Base-by-base conservation (phyloP, 345 rosid genomes). In the Acer saccharum region DNA sequence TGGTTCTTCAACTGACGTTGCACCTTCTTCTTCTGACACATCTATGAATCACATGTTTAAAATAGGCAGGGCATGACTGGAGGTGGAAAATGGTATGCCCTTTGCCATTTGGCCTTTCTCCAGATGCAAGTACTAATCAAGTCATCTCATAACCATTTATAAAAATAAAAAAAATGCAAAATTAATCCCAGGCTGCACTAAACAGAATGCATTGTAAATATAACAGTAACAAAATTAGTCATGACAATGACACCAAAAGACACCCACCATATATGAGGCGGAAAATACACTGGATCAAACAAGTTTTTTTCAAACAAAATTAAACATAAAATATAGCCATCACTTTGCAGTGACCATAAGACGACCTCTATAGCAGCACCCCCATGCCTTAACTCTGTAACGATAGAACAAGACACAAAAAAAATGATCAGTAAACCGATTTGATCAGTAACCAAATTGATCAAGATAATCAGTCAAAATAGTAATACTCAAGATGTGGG, bases 41-140 rank as follows among this genome's bases (percentile, higher is more conserved):
- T 83, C 89, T 55, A 83, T 78, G 84, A 87, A 72, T 81, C 84
- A 77, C 80, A 72, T 83, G 77, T 87, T 95, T 81, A 93, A 87
- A 86, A 84, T 79, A 81, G 98, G 98, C n/a, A 57, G 62, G 62
- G 7, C 62, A 20, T 57, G n/a, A n/a, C n/a, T 13, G 55, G 62
- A 57, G 10, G 62, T 27, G 63, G 6, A 43, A 57, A 57, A 57
- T 6, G 21, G 63, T 89, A n/a, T n/a, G n/a, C n/a, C n/a, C n/a
- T n/a, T n/a, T n/a, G n/a, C n/a, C n/a, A n/a, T n/a, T n/a, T n/a
- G n/a, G n/a, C n/a, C n/a, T n/a, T 25, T 25, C 27, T 25, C 27
- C 27, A 25, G 27, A 25, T 25, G 27, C 27, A 25, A 25, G 27
- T 25, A 25, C 27, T 25, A 25, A 25, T 4, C 6, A 32, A 32